phyloP scores from a whole-genome alignment of 2,329 filamentous ascomycete genomes.

The Microdochium bolleyi region DNA sequence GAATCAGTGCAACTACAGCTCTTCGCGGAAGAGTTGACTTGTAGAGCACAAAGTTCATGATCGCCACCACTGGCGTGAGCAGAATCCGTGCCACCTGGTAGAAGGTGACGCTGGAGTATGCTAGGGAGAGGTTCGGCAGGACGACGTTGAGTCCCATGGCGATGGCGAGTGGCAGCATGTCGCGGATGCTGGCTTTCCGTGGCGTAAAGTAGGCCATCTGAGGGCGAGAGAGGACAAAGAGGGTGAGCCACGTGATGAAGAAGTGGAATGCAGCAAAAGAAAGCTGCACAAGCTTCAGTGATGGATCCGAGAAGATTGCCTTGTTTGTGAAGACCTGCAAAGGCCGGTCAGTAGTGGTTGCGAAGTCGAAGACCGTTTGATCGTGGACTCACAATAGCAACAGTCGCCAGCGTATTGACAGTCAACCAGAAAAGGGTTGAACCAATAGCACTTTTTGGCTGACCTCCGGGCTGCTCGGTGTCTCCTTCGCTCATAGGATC shows the following conservation, averaged over 20 bases:
- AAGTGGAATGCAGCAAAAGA: slow-evolving; percentile 64
- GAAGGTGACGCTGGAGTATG: slow-evolving; percentile 60
- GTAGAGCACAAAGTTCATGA: slow-evolving; percentile 58
- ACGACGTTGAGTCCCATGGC: slow-evolving; percentile 65
- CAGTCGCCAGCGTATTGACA: slow-evolving; percentile 54
- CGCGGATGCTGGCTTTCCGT: slow-evolving; percentile 42
- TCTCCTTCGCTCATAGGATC: slow-evolving; percentile 3
- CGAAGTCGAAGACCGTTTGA: not conserved
- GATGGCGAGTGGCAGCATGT: slow-evolving; percentile 56
- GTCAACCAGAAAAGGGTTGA: slow-evolving; percentile 46
- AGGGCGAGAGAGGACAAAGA: slow-evolving; percentile 54
- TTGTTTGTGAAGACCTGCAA: slow-evolving; percentile 62
- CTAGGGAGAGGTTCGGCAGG: slow-evolving; percentile 59
- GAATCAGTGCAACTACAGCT: slow-evolving; percentile 47
- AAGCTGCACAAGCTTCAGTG: slow-evolving; percentile 53
- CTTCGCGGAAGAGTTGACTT: slow-evolving; percentile 42
- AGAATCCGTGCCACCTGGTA: slow-evolving; percentile 63
- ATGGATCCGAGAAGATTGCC: slow-evolving; percentile 57
- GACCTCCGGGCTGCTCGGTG: slow-evolving; percentile 22
- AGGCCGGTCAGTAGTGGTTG: slow-evolving; percentile 4
- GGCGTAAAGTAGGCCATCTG: slow-evolving; percentile 50
- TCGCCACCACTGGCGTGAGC: slow-evolving; percentile 56
- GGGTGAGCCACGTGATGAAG: slow-evolving; percentile 54
- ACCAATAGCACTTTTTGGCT: slow-evolving; percentile 24
- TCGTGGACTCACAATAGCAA: slow-evolving; percentile 45